Evolutionary conservation across 1,139 yeast genomes (phyloP), one percentile per base, ranked within the genome.

Genomic region (Suhomyces bokatorum): DNA sequence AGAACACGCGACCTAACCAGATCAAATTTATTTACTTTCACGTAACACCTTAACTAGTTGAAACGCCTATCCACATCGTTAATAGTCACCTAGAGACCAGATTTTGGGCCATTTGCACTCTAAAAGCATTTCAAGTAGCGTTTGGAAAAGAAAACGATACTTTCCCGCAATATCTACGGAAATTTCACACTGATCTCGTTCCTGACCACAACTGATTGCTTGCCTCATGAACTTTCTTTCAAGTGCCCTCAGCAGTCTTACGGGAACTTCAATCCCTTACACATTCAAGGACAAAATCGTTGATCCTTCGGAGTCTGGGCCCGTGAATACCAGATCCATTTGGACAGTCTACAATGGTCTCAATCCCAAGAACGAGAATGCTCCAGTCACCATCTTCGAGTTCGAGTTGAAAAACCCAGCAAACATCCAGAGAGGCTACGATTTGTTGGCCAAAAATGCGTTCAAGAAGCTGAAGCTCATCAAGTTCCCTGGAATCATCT

Each of bases 401-500:
- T 84, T 82, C 57, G 81, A 81, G 51, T 60, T 77, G 38, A 72
- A 64, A 41, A 72, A 76, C 22, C 71, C 77, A 1, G 50, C 57
- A 6, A 66, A 69, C 26, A 52, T 67, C 0, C 64, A 63, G 32
- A 51, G 53, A 28, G 59, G 58, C 13, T 62, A 63, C 37, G 66
- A 67, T 28, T 65, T 70, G 10, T 61, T 85, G 44, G 93, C 93
- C 1, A 67, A 73, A 42, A 88, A 89, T 60, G 78, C 87, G 42
- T 72, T 80, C 44, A 78, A 73, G 44, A 86, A 83, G 58, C 72
- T 85, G 52, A 85, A 87, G 58, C 70, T 82, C 27, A 70, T 90
- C 57, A 80, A 84, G 49, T 73, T 87, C 26, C 99, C 99, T 0
- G 95, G 96, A 0, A 76, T 90, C 16, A 70, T 90, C 42, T 71